Conservation (phyloP, 805 yeast species). For the Cyberlindnera subsufficiens region DNA sequence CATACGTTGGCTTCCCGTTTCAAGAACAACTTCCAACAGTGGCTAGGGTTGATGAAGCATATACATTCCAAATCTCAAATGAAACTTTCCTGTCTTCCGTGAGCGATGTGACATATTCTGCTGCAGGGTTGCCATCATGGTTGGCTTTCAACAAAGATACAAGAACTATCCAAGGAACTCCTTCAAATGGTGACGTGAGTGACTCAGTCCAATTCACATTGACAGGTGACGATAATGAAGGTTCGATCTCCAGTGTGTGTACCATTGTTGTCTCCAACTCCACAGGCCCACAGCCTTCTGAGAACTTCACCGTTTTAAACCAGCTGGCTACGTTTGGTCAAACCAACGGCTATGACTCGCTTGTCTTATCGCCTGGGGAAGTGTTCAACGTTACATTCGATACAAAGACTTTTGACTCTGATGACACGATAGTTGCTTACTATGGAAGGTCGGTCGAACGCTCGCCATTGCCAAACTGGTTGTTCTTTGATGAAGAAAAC, state of each 20-base stretch:
- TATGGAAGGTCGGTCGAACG: conserved; percentile 79
- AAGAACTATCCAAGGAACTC: conserved; percentile 67
- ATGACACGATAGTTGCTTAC: conserved; percentile 51
- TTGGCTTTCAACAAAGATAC: conserved; percentile 58
- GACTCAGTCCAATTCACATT: conserved; percentile 44
- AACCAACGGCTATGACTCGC: conserved; percentile 71
- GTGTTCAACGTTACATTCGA: conserved; percentile 62
- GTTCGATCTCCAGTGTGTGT: conserved; percentile 42
- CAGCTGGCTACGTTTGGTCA: conserved; percentile 61
- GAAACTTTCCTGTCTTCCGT: conserved; percentile 56
- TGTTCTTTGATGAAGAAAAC: conserved; percentile 54
- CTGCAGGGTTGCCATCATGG: conserved; percentile 69
- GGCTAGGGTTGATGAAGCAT: conserved; percentile 62
- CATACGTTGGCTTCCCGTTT: conserved; percentile 70
- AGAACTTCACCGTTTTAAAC: conserved; percentile 37
- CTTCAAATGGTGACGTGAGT: conserved; percentile 39
- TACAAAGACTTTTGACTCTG: conserved; percentile 50
- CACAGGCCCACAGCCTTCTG: conserved; percentile 46
- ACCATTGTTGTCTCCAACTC: conserved; percentile 53
- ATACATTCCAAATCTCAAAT: conserved; percentile 59
- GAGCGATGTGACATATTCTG: conserved; percentile 47
- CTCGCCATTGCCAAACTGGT: conserved; percentile 90
- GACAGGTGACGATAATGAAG: conserved; percentile 69
- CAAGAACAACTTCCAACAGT: conserved; percentile 81
- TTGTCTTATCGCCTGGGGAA: conserved; percentile 68